Base-by-base conservation (phyloP, 805 yeast species). In the Alloascoidea hylecoeti region DNA sequence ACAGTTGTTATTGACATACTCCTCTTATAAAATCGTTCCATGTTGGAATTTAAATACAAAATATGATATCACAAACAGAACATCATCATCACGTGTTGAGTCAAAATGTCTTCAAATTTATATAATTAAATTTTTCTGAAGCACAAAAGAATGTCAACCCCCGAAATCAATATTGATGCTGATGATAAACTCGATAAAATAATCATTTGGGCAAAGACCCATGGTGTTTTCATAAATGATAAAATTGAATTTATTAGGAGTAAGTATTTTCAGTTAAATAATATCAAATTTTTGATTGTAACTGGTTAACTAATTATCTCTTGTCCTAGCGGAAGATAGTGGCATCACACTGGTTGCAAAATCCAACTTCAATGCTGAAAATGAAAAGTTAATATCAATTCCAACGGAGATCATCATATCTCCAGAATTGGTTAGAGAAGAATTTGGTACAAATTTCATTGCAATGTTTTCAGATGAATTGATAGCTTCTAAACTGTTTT, bases 221-320 rank as follows among this genome's bases (percentile, higher is more conserved):
- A 16, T 19, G 16, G 37, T 14, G 16, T 32, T 13, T 16, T 16
- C 13, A 13, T 37, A 34, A 30, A 16, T 14, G 13, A 17, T 33
- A 16, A 9, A 4, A 17, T 37, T 16, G 16, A 34, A 9, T 37
- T 33, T 15, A 6, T 14, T 15, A 14, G 6, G 44, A 35, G 17
- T 49, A 48, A 14, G 35, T 42, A 4, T 34, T 41, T 3, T 35
- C 41, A 4, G 37, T 44, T 5, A 45, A 49, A 13, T 35, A 16
- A n/a, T 14, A 37, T 5, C 19, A 13, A 2, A 35, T 48, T 17
- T 35, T 32, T 13, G 43, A 38, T 9, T 38, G 37, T 6, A 43
- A n/a, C 15, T 6, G 9, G 6, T 5, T 14, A 45, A 32, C 16
- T 16, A 16, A 32, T 44, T 14, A 37, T 46, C 14, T 12, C 40